A percentile compares a stretch with the other conserved stretches of the same genome.
Evolutionary conservation across 257 asterid species (phyloP).

Genomic region (Nicotiana tabacum): DNA sequence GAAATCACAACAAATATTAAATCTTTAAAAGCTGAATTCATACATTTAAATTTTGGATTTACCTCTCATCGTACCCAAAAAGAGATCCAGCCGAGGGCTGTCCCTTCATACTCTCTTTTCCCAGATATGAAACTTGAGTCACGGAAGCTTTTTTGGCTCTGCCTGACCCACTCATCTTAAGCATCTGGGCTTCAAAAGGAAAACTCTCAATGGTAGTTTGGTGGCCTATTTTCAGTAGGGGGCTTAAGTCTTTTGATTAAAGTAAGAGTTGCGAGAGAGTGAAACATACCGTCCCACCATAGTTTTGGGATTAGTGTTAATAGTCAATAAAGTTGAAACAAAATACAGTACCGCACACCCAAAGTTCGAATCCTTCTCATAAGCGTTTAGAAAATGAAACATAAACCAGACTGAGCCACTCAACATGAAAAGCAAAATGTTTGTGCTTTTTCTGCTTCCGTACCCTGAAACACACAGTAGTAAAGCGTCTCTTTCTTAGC

Average conservation of each 20-base stretch:
- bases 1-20: too few relatives aligned
- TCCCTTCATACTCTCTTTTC: background rate
- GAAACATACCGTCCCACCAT: background rate
- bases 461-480: background rate
- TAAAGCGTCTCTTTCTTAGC: background rate
- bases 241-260: background rate
- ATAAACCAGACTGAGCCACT: background rate
- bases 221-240: background rate
- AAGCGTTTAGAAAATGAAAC: background rate
- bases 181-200: background rate
- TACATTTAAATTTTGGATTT: too few relatives aligned
- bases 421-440: background rate
- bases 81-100: background rate
- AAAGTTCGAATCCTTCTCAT: background rate
- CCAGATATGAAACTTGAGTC: background rate
- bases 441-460: background rate
- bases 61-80: too few relatives aligned
- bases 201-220: background rate
- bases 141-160: background rate
- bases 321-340: background rate
- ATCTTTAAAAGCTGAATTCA: too few relatives aligned
- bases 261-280: background rate
- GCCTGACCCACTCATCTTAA: background rate
- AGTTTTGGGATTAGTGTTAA: background rate
- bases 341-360: background rate